Conservation (phyloP, 768 basidiomycete genomes). For the Trametes cubensis region DNA sequence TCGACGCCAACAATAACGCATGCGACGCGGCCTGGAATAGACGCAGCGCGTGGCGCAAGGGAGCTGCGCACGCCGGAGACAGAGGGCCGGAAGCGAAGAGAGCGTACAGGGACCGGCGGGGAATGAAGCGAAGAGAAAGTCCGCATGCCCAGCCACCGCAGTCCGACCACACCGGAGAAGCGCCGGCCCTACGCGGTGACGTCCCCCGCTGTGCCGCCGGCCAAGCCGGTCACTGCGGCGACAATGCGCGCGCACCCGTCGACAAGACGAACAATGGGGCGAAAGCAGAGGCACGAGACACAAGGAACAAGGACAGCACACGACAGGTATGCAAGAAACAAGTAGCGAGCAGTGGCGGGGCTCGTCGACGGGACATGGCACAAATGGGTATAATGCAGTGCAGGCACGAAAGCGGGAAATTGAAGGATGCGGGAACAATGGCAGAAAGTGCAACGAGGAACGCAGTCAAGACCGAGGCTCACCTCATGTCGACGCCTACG, state of each 20-base stretch:
- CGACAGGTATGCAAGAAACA: not conserved
- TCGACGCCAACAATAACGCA: not conserved
- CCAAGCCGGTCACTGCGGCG: slow-evolving; percentile 10
- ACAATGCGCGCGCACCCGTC: slow-evolving; percentile 1
- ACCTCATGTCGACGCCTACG: slow-evolving; percentile 80
- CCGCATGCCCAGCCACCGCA: not conserved
- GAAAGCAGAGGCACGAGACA: not conserved
- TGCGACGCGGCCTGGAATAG: not conserved
- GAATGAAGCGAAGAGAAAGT: slow-evolving; percentile 11
- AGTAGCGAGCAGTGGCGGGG: not conserved
- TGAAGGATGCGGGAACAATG: not conserved
- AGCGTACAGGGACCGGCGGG: slow-evolving; percentile 5
- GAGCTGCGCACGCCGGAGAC: slow-evolving; percentile 12
- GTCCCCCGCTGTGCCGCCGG: slow-evolving; percentile 3
- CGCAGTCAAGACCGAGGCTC: slow-evolving; percentile 30
- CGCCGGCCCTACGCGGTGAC: slow-evolving; percentile 10
- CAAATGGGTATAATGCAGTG: not conserved
- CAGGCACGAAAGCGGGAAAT: not conserved
- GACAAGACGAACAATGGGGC: not conserved
- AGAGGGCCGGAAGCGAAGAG: slow-evolving; percentile 1
- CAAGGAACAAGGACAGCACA: not conserved
- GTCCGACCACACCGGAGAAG: slow-evolving; percentile 21
- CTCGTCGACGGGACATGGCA: not conserved
- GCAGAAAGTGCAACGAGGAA: not conserved
- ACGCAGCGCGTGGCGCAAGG: not conserved